phyloP scores from a whole-genome alignment of 192 early-diverging fungal species.

The Funneliformis geosporum region DNA sequence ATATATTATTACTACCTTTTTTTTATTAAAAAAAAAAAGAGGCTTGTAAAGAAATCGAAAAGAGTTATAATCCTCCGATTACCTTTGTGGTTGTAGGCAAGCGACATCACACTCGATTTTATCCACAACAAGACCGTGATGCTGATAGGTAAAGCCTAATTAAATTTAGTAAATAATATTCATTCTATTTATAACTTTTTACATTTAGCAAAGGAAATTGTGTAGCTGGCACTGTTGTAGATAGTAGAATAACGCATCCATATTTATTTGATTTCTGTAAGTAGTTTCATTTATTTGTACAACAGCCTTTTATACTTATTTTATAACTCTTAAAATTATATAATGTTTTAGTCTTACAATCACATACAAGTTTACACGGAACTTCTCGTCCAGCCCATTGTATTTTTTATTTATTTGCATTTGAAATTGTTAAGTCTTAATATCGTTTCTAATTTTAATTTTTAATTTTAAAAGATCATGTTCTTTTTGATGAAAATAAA shows the following conservation, averaged over 20 bases:
- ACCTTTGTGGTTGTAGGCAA: conserved; percentile 83
- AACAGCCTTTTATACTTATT: background rate
- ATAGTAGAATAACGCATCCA: conserved; percentile 68
- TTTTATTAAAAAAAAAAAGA: conserved; percentile 37
- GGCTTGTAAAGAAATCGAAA: conserved; percentile 62
- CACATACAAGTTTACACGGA: conserved; percentile 92
- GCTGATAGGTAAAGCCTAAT: conserved; percentile 51
- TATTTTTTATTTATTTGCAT: background rate
- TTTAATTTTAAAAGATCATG: conserved; percentile 61
- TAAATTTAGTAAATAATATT: background rate
- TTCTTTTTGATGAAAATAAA: conserved; percentile 84
- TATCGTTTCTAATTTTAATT: background rate
- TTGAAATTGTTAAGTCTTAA: background rate
- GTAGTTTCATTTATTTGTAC: background rate
- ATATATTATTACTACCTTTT: conserved; percentile 40
- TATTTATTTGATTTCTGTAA: conserved; percentile 66
- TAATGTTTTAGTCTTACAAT: conserved; percentile 62
- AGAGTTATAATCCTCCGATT: conserved; percentile 70
- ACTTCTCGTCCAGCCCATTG: conserved; percentile 88
- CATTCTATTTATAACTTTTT: background rate
- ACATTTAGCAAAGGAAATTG: conserved; percentile 68
- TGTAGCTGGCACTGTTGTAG: conserved; percentile 74
- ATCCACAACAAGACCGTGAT: conserved; percentile 59
- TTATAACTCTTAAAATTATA: background rate
- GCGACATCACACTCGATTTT: conserved; percentile 81